These are phyloP conservation scores for Leishmania major DNA, from an alignment of 208 protist genomes.

Conservation along the genomic window DNA sequence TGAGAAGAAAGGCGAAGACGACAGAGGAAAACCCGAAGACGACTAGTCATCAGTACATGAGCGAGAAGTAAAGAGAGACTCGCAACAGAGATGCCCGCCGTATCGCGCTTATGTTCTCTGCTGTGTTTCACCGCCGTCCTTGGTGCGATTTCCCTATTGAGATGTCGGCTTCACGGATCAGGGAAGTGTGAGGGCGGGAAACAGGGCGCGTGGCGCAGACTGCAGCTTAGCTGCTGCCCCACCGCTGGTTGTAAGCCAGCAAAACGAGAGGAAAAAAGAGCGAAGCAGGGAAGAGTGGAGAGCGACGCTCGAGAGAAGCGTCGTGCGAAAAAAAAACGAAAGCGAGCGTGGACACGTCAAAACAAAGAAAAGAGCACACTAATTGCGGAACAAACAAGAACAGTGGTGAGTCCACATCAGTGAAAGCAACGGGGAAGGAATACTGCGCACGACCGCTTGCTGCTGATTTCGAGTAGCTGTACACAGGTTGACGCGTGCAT, in stretches of 20 bases:
- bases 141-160: not conserved
- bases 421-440: not conserved
- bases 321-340: not conserved
- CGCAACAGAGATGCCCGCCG: not conserved
- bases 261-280: not conserved
- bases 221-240: not conserved
- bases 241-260: not conserved
- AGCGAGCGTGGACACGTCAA: not conserved
- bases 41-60: not conserved
- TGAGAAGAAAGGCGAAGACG: not conserved
- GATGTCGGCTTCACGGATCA: not conserved
- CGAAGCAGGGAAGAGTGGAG: not conserved
- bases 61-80: not conserved
- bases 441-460: not conserved
- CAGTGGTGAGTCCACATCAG: not conserved
- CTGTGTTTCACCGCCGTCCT: not conserved
- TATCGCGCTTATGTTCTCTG: not conserved
- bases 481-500: not conserved
- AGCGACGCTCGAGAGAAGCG: not conserved
- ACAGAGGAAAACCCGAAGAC: not conserved
- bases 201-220: not conserved
- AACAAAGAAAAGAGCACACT: not conserved
- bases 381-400: not conserved
- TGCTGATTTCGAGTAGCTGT: not conserved
- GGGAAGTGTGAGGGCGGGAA: not conserved